Evolutionary conservation across 1,139 yeast species (phyloP), one percentile per base, ranked within the genome.

Genomic region (Sugiyamaella neomexicana): DNA sequence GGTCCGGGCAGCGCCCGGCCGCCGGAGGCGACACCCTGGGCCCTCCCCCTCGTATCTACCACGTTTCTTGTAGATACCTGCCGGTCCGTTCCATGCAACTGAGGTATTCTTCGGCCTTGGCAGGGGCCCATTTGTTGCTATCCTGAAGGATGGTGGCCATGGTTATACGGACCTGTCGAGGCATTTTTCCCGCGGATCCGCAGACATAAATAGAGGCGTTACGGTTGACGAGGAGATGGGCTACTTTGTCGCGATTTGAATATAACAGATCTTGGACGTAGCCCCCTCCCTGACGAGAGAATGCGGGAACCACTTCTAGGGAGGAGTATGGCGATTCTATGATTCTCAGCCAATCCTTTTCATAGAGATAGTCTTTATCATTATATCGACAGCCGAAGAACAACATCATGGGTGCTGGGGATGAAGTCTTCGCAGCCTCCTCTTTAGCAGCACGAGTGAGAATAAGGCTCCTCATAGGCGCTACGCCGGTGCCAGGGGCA

Each of bases 151-250:
- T 80, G 32, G 81, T 85, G n/a, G 77, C 77, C 17, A 91, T 67
- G 0, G 97, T 91, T 17, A 86, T 70, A 58, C 96, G 75, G 1
- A 93, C 95, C 67, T 93, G 95, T 38, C 84, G 79, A 0, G 99
- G 99, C 99, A 93, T 95, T 60, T 83, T 81, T 0, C 99, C 99
- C 36, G 96, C 85, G 10, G 96, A 85, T 0, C 99, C 97, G 74
- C 99, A 91, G 1, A 93, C 76, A 67, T 85, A 90, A 5, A 90
- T 72, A 0, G 79, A 71, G 0, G 89, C 95, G 16, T 75, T 67
- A 64, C 79, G 65, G n/a, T 82, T 73, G 2, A 80, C 68, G 7
- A 90, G 68, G 51, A 84, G 68, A 7, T 81, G 77, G 1, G 78
- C 80, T 1, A 90, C 71, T 25, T 74, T 52, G 2, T 73, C 68